A percentile compares a stretch with the other conserved stretches of the same genome.
phyloP scores from a whole-genome alignment of 352 stramenopile species.

The Pythium brachiatum region DNA sequence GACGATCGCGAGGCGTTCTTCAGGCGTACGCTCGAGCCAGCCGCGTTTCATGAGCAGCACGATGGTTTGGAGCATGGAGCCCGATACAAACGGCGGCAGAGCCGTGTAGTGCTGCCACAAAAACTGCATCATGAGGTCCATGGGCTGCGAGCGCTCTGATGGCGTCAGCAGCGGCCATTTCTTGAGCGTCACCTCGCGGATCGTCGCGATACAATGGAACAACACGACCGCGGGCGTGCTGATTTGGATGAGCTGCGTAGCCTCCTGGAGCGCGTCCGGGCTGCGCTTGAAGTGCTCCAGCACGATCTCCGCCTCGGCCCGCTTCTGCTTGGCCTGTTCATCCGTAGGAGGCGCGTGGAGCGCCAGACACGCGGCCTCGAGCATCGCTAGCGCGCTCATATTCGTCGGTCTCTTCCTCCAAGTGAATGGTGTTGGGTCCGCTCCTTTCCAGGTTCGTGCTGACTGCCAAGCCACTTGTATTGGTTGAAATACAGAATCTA shows the following conservation, averaged over 20 bases:
- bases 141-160: slow-evolving; percentile 45
- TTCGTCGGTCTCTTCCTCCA: not conserved
- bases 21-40: slow-evolving; percentile 64
- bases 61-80: slow-evolving; percentile 62
- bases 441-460: not conserved
- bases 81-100: slow-evolving; percentile 59
- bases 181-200: slow-evolving; percentile 74
- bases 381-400: slow-evolving; percentile 44
- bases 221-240: slow-evolving; percentile 57
- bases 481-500: slow-evolving; percentile 19
- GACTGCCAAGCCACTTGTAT: not conserved
- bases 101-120: slow-evolving; percentile 54
- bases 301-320: slow-evolving; percentile 58
- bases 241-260: slow-evolving; percentile 48
- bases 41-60: slow-evolving; percentile 79
- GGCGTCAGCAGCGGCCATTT: slow-evolving; percentile 53
- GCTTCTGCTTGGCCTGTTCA: slow-evolving; percentile 45
- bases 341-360: slow-evolving; percentile 61
- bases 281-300: slow-evolving; percentile 83
- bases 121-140: slow-evolving; percentile 81
- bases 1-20: slow-evolving; percentile 54
- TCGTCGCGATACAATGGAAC: slow-evolving; percentile 77
- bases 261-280: slow-evolving; percentile 54
- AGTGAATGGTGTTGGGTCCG: slow-evolving; percentile 15
- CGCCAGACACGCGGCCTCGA: slow-evolving; percentile 67